Conservation (phyloP, 2,329 filamentous ascomycete species). For the Aspergillus cejpii region DNA sequence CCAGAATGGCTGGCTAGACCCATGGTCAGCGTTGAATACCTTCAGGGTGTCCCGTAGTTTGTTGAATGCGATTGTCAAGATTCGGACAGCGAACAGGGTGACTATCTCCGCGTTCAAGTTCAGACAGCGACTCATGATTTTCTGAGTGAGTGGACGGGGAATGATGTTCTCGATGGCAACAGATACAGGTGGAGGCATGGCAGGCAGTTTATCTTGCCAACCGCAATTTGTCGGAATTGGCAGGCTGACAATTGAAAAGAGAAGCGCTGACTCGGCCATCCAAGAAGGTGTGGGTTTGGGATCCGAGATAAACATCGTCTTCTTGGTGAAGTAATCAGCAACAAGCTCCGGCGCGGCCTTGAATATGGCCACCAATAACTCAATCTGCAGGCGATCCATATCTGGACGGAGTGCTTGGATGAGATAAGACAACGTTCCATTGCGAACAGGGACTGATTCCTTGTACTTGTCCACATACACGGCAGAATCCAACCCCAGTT, state of each 20-base stretch:
- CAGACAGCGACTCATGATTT: slow-evolving; percentile 70
- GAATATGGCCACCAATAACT: slow-evolving; percentile 76
- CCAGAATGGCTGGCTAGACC: slow-evolving; percentile 54
- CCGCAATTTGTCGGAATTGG: slow-evolving; percentile 68
- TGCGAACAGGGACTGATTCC: slow-evolving; percentile 65
- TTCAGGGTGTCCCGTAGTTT: slow-evolving; percentile 64
- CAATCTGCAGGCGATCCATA: slow-evolving; percentile 70
- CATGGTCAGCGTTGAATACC: slow-evolving; percentile 51
- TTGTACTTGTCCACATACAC: slow-evolving; percentile 63
- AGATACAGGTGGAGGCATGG: slow-evolving; percentile 68
- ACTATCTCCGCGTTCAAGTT: slow-evolving; percentile 71
- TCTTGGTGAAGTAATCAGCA: slow-evolving; percentile 77
- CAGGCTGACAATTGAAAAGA: slow-evolving; percentile 73
- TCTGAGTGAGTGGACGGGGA: slow-evolving; percentile 72
- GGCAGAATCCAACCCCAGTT: slow-evolving; percentile 62
- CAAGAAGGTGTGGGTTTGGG: slow-evolving; percentile 89
- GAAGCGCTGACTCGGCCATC: slow-evolving; percentile 85
- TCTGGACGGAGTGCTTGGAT: slow-evolving; percentile 74
- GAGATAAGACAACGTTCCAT: slow-evolving; percentile 71
- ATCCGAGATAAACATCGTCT: slow-evolving; percentile 75
- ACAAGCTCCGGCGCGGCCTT: slow-evolving; percentile 75
- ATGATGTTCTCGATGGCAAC: slow-evolving; percentile 80
- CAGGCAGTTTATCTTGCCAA: slow-evolving; percentile 54
- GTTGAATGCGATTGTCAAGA: slow-evolving; percentile 69
- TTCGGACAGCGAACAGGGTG: slow-evolving; percentile 73